Conservation (phyloP, 768 basidiomycete species). For the Agrocybe pediades region DNA sequence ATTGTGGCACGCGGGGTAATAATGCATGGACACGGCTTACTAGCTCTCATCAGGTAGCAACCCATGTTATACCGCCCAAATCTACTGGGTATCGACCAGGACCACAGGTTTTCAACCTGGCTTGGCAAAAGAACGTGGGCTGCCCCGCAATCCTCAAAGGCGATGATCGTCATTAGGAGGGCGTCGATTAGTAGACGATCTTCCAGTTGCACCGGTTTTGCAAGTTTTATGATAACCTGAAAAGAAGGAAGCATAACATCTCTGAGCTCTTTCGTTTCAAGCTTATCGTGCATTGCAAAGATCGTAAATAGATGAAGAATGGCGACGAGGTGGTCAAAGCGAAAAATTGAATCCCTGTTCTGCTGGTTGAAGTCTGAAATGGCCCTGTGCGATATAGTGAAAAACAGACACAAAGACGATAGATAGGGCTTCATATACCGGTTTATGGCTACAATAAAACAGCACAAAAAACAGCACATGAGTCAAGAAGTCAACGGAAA, state of each 20-base stretch:
- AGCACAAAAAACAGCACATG: no score
- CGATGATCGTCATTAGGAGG: constrained; percentile 13
- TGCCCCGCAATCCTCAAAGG: neutral
- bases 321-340: no score
- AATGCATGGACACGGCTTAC: constrained; percentile 1
- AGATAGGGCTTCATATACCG: neutral
- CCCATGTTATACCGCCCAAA: no score
- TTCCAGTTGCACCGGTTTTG: neutral
- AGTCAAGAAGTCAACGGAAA: neutral
- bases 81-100: constrained; percentile 2
- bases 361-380: neutral
- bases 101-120: constrained; percentile 16
- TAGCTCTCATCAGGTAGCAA: constrained; percentile 3
- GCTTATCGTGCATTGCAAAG: neutral
- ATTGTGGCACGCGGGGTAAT: neutral
- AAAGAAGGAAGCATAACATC: constrained; percentile 7
- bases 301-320: constrained; percentile 14
- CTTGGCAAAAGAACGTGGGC: neutral
- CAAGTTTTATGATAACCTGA: constrained; percentile 1
- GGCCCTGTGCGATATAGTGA: neutral
- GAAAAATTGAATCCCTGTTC: neutral
- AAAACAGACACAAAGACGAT: no score
- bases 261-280: neutral
- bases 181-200: constrained; percentile 7
- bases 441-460: neutral